These are phyloP conservation scores for Eimeria necatrix DNA, from an alignment of 169 alveolate genomes.

Conservation along the genomic window DNA sequence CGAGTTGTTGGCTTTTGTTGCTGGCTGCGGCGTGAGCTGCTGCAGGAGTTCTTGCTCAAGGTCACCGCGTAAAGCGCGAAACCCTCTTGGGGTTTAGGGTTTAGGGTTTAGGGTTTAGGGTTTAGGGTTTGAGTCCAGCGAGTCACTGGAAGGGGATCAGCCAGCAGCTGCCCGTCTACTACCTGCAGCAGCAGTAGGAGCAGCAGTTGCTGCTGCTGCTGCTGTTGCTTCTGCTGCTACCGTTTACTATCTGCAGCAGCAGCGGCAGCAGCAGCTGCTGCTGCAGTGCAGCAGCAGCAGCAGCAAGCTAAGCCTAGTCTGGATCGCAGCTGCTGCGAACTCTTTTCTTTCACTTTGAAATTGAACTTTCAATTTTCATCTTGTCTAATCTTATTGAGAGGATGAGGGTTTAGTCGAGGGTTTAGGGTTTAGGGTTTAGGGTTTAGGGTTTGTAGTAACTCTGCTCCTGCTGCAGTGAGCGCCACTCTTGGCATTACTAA, in stretches of 20 bases:
- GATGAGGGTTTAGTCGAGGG: background rate
- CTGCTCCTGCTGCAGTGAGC: no score
- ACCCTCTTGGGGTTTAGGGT: conserved; percentile 10
- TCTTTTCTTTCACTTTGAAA: background rate
- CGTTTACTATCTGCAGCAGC: conserved; percentile 21
- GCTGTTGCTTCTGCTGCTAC: no score
- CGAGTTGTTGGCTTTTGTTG: background rate
- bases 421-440: background rate
- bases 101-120: conserved; percentile 18
- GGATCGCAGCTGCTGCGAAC: no score
- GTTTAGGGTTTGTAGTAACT: no score
- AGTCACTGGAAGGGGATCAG: no score
- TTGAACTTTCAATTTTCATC: background rate
- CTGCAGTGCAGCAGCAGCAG: conserved; percentile 7
- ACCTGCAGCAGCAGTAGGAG: background rate
- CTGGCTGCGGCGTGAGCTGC: no score
- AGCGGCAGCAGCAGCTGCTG: background rate
- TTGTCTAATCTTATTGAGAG: background rate
- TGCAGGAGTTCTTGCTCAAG: conserved; percentile 22
- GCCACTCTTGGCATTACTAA: no score
- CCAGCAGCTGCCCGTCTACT: background rate
- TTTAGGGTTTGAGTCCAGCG: background rate
- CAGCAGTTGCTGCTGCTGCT: background rate
- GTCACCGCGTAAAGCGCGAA: conserved; percentile 29
- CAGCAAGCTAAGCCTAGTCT: background rate